Percentiles rank a stretch among this genome's conserved stretches.
Evolutionary conservation across 2,329 filamentous ascomycete genomes (phyloP).

Genomic region (Coniosporium tulheliwenetii): DNA sequence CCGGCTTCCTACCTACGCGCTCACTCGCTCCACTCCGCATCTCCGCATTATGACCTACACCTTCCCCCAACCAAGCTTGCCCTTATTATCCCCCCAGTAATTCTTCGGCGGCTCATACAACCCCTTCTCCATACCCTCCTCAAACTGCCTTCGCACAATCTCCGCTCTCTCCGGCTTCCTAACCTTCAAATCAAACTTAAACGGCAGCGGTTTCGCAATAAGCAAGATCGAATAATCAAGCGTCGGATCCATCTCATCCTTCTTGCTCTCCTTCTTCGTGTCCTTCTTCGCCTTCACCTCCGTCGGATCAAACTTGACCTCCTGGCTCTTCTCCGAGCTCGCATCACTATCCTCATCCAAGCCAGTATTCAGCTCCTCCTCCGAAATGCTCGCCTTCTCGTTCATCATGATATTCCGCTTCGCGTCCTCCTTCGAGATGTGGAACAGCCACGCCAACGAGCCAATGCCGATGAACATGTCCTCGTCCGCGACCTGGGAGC

Average conservation of each 20-base stretch:
- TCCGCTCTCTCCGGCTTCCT: conserved; percentile 16
- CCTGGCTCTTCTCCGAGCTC: neutral
- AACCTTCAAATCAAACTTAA: conserved; percentile 24
- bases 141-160: conserved; percentile 17
- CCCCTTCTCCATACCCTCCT: conserved; percentile 19
- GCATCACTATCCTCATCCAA: neutral
- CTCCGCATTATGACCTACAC: too few relatives aligned
- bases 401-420: conserved; percentile 1
- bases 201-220: conserved; percentile 29
- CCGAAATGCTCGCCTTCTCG: neutral
- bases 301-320: neutral
- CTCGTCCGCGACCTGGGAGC: conserved; percentile 14
- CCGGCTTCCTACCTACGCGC: too few relatives aligned
- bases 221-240: conserved; percentile 27
- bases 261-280: conserved; percentile 1
- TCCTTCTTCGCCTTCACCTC: neutral
- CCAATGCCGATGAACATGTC: conserved; percentile 21
- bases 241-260: conserved; percentile 18
- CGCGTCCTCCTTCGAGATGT: conserved; percentile 15
- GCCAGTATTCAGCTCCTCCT: neutral
- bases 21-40: too few relatives aligned
- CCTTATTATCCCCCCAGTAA: too few relatives aligned
- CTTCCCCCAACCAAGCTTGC: too few relatives aligned
- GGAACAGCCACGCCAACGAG: conserved; percentile 29
- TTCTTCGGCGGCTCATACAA: conserved; percentile 13